Evolutionary conservation across 2,329 filamentous ascomycete genomes (phyloP), one percentile per base, ranked within the genome.

Genomic region (Metarhizium album): DNA sequence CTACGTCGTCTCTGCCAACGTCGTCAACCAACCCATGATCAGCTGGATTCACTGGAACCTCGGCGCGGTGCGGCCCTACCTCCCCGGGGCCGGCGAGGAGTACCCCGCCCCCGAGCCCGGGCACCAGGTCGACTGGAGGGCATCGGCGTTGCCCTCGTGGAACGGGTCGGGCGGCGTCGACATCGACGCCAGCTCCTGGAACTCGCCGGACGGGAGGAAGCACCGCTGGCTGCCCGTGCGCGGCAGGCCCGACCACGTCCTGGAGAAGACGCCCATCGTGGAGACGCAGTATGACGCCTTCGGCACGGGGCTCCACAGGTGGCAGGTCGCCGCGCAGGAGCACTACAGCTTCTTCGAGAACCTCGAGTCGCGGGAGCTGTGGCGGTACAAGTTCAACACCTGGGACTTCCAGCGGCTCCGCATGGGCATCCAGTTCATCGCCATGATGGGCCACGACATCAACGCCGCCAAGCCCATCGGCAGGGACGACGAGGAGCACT

Each of bases 1-100:
- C 24, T 72, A 72, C 54, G 64, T 74, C 45, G 72, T 81, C 14
- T 77, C 76, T 2, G 76, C 76, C 47, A 80, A 81, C 54, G 67
- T 81, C 20, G 65, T 80, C 55, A 81, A 80, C 53, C 74, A 77
- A 46, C 76, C 75, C 16, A 67, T 75, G 13, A 71, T 79, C 29
- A 70, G 71, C 46, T 73, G 74, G 64, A 66, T 80, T 20, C 78
- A 82, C 56, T 74, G 72, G 57, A 76, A 77, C 51, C 65, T 74
- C 8, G 74, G 74, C 5, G 72, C 73, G 22, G 68, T 78, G 22
- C 67, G 74, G 46, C 73, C 77, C 3, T 80, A 79, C 59, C 67
- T 78, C n/a, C 75, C 77, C 4, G 77, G 79, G 46, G 54, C 64
- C 13, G 58, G 58, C 31, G 54, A 56, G 11, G 55, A 60, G 4